Evolutionary conservation across 2,329 filamentous ascomycete species (phyloP).

Genomic region (Phyllosticta citrichinensis): DNA sequence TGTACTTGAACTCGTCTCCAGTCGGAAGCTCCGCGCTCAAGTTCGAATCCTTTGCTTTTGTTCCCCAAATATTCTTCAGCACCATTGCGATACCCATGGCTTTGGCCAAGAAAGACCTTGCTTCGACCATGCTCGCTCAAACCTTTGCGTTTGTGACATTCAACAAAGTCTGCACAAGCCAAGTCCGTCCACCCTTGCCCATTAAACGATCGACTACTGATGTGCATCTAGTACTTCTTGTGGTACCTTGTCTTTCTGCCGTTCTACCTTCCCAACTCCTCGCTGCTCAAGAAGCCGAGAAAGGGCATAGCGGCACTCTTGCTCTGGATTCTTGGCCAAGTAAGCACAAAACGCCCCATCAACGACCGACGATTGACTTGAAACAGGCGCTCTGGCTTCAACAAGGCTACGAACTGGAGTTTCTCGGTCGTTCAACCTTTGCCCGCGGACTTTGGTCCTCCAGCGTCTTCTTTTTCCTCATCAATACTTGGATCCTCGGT

Average conservation of each 20-base stretch:
- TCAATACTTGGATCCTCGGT: conserved; percentile 81
- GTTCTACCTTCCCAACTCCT: conserved; percentile 75
- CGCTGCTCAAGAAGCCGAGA: conserved; percentile 50
- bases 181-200: conserved; percentile 47
- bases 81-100: conserved; percentile 64
- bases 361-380: conserved; percentile 1
- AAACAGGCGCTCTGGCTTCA: conserved; percentile 36
- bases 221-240: conserved; percentile 67
- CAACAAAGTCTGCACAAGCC: conserved; percentile 98
- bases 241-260: conserved; percentile 96
- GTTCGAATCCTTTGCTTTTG: conserved; percentile 74
- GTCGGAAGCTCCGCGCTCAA: conserved; percentile 28
- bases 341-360: conserved; percentile 18
- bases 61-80: conserved; percentile 77
- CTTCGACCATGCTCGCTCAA: conserved; percentile 81
- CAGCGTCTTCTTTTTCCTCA: conserved; percentile 67
- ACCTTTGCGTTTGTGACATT: conserved; percentile 96
- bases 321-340: conserved; percentile 68
- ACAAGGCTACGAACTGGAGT: conserved; percentile 41
- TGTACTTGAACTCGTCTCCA: conserved; percentile 72
- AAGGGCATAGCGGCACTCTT: conserved; percentile 56
- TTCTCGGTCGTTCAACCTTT: conserved; percentile 70
- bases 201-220: background rate
- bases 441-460: conserved; percentile 72
- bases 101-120: conserved; percentile 70